Percentiles rank a stretch among this genome's conserved stretches.
These are phyloP conservation scores for Malassezia sp. DNA, from an alignment of 1,284 basidiomycete genomes.

Conservation along the genomic window DNA sequence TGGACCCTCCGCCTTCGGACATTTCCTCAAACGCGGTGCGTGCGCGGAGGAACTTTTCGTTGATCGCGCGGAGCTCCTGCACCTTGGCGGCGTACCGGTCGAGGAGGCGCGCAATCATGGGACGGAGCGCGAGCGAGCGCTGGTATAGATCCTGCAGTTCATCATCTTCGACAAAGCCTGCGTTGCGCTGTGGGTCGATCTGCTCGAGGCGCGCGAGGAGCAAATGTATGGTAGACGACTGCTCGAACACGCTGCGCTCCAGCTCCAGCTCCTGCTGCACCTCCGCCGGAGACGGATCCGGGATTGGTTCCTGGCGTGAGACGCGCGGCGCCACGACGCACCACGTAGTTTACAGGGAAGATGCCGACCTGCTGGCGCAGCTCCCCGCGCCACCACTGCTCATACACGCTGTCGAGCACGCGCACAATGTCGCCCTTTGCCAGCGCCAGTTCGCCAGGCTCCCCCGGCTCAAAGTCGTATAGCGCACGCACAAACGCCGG, in stretches of 20 bases:
- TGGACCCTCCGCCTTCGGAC: too few relatives aligned
- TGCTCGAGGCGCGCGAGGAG: slow-evolving; percentile 67
- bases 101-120: slow-evolving; percentile 89
- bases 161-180: slow-evolving; percentile 73
- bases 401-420: slow-evolving; percentile 85
- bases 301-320: slow-evolving; percentile 71
- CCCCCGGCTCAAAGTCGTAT: slow-evolving; percentile 77
- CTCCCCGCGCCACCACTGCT: slow-evolving; percentile 98
- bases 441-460: slow-evolving; percentile 83
- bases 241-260: slow-evolving; percentile 73
- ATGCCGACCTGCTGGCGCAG: slow-evolving; percentile 84
- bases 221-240: slow-evolving; percentile 76
- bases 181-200: slow-evolving; percentile 63
- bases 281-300: slow-evolving; percentile 69
- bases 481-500: slow-evolving; percentile 61
- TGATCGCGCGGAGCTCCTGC: slow-evolving; percentile 69
- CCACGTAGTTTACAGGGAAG: slow-evolving; percentile 95
- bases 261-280: slow-evolving; percentile 73
- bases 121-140: slow-evolving; percentile 71
- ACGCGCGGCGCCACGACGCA: too few relatives aligned
- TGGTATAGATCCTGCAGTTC: slow-evolving; percentile 89
- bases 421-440: slow-evolving; percentile 89
- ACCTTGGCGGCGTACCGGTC: slow-evolving; percentile 63
- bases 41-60: slow-evolving; percentile 73
- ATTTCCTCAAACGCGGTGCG: slow-evolving; percentile 71